Base-by-base conservation (phyloP, 805 yeast genomes). In the Saccharomycopsis selenospora region DNA sequence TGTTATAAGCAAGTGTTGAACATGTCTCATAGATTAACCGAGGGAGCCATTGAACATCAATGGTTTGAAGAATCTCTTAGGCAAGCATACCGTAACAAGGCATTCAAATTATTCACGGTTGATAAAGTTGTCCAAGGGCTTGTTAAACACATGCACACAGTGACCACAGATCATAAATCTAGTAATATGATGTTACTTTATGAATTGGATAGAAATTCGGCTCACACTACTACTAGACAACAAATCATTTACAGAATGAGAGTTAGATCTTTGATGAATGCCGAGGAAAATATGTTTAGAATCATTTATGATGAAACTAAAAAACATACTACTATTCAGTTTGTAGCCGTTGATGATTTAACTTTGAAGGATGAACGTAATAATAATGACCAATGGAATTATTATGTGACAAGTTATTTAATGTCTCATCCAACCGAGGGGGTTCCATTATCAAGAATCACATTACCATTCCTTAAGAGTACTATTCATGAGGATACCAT, bases 401-500 rank as follows among this genome's bases (percentile, higher is more conserved):
- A 93, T 68, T 93, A 93, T 61, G 75, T 93, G 45, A 91, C 98
- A 0, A 85, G 95, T 40, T 93, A 85, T 64, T 77, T 90, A 40
- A 84, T 93, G 85, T 84, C 95, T 2, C 95, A 88, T 59, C 98
- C 99, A 33, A 93, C 99, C 2, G 99, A 93, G 65, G 98, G 98
- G 26, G 84, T 93, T 14, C 81, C 88, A 14, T 78, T 86, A 17
- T 80, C 84, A 40, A 80, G 79, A 56, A 75, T 93, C 48, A 75
- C 76, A 54, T 71, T 87, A 64, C 98, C 98, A 23, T 85, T 91
- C 65, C 68, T 86, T 55, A 82, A 79, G 56, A 62, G 76, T 3
- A 73, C 71, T 46, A 66, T 80, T 42, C 77, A 79, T 42, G 73
- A 68, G 43, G 76, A 77, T 8, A 80, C 70, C 41, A 78, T 73